These are phyloP conservation scores for Blastobotrys petasosporus DNA, from an alignment of 1,139 yeast species.

Conservation along the genomic window DNA sequence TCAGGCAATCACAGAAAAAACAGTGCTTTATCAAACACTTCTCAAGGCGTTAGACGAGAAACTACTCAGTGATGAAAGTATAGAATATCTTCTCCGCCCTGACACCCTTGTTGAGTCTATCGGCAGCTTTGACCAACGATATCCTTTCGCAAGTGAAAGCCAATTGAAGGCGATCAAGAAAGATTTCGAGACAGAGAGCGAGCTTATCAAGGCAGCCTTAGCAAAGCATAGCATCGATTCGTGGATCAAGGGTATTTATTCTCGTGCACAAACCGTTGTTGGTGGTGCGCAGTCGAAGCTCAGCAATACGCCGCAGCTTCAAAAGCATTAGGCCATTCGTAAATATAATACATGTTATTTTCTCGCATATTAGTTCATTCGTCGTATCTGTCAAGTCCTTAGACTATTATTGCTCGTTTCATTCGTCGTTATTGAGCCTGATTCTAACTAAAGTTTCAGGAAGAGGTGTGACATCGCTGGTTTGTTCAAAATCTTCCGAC, in stretches of 20 bases:
- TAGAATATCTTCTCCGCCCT: constrained; percentile 7
- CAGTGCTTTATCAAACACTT: constrained; percentile 39
- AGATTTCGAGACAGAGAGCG: constrained; percentile 14
- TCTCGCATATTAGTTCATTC: neutral
- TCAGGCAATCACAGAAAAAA: constrained; percentile 38
- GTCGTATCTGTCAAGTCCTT: neutral
- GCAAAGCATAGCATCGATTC: constrained; percentile 18
- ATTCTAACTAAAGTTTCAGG: constrained; percentile 69
- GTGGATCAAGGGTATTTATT: constrained; percentile 22
- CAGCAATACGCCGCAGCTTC: constrained; percentile 1
- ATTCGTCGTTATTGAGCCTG: constrained; percentile 38
- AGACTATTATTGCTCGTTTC: neutral
- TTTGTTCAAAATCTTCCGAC: constrained; percentile 42
- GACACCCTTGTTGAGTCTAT: neutral
- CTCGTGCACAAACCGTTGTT: constrained; percentile 13
- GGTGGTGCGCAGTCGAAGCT: constrained; percentile 1
- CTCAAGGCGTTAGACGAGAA: constrained; percentile 8
- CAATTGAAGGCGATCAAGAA: constrained; percentile 12
- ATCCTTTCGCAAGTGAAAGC: constrained; percentile 21
- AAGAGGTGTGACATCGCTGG: constrained; percentile 40
- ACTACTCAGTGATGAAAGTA: constrained; percentile 2
- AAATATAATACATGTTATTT: neutral
- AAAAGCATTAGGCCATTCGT: neutral
- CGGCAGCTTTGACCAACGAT: constrained; percentile 12
- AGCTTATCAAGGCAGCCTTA: constrained; percentile 11